Evolutionary conservation across 1,284 basidiomycete genomes (phyloP).

Genomic region (Rhodofomes roseus): DNA sequence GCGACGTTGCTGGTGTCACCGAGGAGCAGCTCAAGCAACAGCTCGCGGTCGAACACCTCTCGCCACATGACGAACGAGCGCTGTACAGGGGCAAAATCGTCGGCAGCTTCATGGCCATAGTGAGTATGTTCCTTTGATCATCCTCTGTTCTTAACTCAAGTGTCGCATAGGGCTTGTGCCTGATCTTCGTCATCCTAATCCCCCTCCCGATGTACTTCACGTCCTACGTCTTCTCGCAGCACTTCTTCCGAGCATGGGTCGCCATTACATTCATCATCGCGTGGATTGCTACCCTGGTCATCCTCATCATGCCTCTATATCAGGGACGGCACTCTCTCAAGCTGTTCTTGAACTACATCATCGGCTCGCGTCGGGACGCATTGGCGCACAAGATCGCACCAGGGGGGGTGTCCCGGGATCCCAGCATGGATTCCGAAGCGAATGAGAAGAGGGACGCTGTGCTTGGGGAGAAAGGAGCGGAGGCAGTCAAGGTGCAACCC

Average conservation of each 20-base stretch:
- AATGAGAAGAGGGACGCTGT: background rate
- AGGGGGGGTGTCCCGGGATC: background rate
- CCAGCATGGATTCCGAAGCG: background rate
- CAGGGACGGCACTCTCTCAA: background rate
- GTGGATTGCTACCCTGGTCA: background rate
- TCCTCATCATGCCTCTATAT: background rate
- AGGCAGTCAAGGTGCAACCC: background rate
- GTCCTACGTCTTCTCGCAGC: constrained; percentile 8
- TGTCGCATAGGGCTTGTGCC: background rate
- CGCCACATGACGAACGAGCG: background rate
- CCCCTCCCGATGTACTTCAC: constrained; percentile 9
- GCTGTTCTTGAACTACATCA: background rate
- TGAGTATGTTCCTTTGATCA: background rate
- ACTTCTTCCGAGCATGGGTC: constrained; percentile 11
- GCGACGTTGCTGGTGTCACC: background rate
- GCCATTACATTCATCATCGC: constrained; percentile 5
- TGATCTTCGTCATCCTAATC: constrained; percentile 1
- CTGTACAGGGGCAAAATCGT: background rate
- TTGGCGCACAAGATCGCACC: background rate
- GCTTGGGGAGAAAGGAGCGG: background rate
- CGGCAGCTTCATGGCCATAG: background rate
- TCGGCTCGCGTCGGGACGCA: background rate
- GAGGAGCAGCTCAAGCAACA: constrained; percentile 1
- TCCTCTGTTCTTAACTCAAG: background rate
- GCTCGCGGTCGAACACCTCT: background rate